Evolutionary conservation across 345 rosid species (phyloP).

Genomic region (Corymbia maculata): DNA sequence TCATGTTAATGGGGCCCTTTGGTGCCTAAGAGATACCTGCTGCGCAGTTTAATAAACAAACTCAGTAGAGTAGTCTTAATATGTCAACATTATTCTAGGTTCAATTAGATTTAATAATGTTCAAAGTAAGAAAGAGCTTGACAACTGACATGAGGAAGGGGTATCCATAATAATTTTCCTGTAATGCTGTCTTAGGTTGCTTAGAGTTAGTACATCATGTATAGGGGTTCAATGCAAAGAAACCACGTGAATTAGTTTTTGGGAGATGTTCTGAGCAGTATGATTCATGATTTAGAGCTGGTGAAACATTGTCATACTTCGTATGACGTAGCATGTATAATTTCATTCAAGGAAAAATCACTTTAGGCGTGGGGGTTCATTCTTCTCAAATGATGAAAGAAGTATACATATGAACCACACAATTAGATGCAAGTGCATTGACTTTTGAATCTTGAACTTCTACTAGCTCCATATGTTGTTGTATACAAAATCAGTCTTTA

Average conservation of each 20-base stretch:
- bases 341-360: neutral
- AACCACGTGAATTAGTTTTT: neutral
- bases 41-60: neutral
- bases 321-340: neutral
- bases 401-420: neutral
- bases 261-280: neutral
- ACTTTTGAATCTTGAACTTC: neutral
- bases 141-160: neutral
- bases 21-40: neutral
- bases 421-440: neutral
- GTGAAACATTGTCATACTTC: neutral
- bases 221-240: neutral
- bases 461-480: neutral
- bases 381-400: neutral
- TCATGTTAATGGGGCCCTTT: neutral
- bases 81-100: neutral
- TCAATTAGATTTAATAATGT: neutral
- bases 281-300: neutral
- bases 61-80: neutral
- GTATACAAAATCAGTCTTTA: neutral
- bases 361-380: neutral
- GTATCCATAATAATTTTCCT: neutral
- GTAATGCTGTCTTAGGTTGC: neutral
- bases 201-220: neutral
- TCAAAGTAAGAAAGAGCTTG: neutral